Conservation (phyloP, 192 early-diverging fungal genomes). For the Podila epigama region DNA sequence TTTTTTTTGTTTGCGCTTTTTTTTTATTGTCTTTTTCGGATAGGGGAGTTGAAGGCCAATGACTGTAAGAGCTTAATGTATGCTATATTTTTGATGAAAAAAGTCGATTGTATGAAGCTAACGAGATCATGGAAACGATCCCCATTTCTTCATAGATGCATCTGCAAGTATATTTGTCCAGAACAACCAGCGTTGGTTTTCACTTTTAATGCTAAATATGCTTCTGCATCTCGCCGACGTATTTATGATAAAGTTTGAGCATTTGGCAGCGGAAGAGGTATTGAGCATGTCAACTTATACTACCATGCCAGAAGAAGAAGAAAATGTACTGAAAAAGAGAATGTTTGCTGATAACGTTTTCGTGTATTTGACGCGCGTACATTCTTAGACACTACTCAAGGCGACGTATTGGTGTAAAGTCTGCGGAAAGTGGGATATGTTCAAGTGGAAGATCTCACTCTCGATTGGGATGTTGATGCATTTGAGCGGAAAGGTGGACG, state of each 20-base stretch:
- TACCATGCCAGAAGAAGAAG: no score
- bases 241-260: conserved; percentile 31
- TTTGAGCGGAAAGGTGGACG: conserved; percentile 24
- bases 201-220: conserved; percentile 38
- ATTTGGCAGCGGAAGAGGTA: conserved; percentile 33
- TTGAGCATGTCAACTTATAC: no score
- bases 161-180: conserved; percentile 13
- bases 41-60: conserved; percentile 37
- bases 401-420: conserved; percentile 26
- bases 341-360: no score
- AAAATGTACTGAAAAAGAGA: conserved; percentile 12
- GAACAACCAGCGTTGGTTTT: conserved; percentile 39
- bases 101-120: background rate
- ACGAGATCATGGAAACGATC: background rate
- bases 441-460: conserved; percentile 31
- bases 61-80: conserved; percentile 23
- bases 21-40: background rate
- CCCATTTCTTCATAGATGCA: conserved; percentile 10
- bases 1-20: background rate
- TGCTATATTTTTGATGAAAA: background rate
- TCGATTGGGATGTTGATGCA: conserved; percentile 38
- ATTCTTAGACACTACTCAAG: conserved; percentile 29
- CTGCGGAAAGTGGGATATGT: conserved; percentile 19
- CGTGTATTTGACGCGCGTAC: no score
- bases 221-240: conserved; percentile 34